Base-by-base conservation (phyloP, 2,329 filamentous ascomycete species). In the Penicillium thymicola region DNA sequence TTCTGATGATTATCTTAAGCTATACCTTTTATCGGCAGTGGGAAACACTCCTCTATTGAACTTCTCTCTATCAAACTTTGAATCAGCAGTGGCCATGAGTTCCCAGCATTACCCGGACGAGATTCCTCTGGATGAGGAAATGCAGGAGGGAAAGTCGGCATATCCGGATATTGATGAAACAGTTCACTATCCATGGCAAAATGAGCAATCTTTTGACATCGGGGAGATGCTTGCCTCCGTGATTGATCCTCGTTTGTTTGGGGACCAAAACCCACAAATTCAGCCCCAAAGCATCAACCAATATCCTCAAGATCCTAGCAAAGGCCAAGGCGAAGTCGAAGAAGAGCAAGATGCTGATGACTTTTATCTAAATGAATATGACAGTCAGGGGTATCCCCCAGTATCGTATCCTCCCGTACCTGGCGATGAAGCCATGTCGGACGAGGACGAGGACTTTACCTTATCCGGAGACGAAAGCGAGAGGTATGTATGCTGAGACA, bases 91-190 rank as follows among this genome's bases (percentile, higher is more conserved):
- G 27, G 40, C 37, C 38, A 66, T 66, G 64, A 56, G 50, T 42
- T 59, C 59, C 25, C 54, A 51, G 9, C 56, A 62, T 49, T 59
- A 45, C 30, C 63, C 58, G 4, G 48, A 56, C n/a, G 59, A 54
- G 46, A 50, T 52, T 42, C 38, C 45, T 49, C 55, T 61, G 4
- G 40, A 58, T 6, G 64, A 67, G 55, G 61, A 70, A 32, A 37
- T 43, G 32, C 57, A 63, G 6, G 40, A 59, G 7, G 61, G 64
- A 56, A 60, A 68, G 30, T 59, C 64, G 23, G 52, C 45, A 34
- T 74, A 74, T 55, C 70, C 72, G 10, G 70, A 72, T 48, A 68
- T 72, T 55, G 67, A 72, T 56, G 71, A 72, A 53, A 59, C 59
- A 4, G 37, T 68, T 14, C 68, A 69, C n/a, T 73, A 72, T 32